Percentiles rank a stretch among this genome's conserved stretches.
phyloP scores from a whole-genome alignment of 768 basidiomycete genomes.

The Leccinum variicolor region DNA sequence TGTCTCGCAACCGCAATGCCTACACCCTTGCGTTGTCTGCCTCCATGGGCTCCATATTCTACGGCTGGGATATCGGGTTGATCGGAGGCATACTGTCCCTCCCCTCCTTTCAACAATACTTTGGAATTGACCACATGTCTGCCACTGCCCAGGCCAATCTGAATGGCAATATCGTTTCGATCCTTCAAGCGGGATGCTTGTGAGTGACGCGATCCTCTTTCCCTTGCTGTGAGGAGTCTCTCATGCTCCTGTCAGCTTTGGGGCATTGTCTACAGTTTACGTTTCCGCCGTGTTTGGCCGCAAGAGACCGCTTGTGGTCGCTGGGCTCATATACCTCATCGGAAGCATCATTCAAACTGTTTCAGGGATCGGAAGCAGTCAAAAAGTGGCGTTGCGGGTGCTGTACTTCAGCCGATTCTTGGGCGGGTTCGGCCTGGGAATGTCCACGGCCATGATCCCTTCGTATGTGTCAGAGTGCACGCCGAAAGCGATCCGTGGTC shows the following conservation, averaged over 20 bases:
- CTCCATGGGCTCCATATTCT: constrained; percentile 47
- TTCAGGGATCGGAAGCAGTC: constrained; percentile 39
- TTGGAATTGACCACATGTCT: constrained; percentile 41
- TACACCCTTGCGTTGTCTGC: constrained; percentile 44
- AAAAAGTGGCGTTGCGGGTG: constrained; percentile 33
- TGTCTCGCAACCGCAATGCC: constrained; percentile 40
- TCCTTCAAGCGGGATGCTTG: constrained; percentile 49
- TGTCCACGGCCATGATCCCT: constrained; percentile 48
- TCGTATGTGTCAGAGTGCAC: constrained; percentile 51
- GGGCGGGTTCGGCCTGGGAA: constrained; percentile 58
- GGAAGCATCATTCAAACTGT: constrained; percentile 48
- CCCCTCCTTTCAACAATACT: constrained; percentile 44
- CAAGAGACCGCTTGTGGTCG: constrained; percentile 40
- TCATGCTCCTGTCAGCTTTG: constrained; percentile 32
- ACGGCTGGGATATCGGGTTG: constrained; percentile 47
- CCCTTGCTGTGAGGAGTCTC: background rate
- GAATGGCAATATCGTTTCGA: constrained; percentile 50
- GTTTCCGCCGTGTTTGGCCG: constrained; percentile 44
- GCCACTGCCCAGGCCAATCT: constrained; percentile 38
- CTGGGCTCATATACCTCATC: constrained; percentile 45
- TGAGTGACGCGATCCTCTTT: constrained; percentile 20
- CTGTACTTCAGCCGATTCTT: constrained; percentile 53
- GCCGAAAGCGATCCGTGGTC: constrained; percentile 45
- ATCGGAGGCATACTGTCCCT: constrained; percentile 50
- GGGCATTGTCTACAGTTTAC: constrained; percentile 40